phyloP scores from a whole-genome alignment of 2,329 filamentous ascomycete species.

The Colletotrichum acutatum region DNA sequence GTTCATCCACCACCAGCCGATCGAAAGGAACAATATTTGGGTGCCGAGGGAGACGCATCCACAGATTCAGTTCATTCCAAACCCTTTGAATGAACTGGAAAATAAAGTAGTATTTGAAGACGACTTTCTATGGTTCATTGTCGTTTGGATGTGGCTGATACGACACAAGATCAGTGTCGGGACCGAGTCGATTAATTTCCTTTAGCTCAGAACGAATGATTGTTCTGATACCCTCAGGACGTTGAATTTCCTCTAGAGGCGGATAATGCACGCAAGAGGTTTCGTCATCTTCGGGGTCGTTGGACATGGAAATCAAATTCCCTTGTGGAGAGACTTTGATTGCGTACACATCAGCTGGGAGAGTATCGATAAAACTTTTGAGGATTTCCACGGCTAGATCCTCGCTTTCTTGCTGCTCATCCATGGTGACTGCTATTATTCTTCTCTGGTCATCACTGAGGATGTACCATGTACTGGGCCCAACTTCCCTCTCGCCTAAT shows the following conservation, averaged over 20 bases:
- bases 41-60: not conserved
- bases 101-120: not conserved
- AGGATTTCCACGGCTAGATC: slow-evolving; percentile 40
- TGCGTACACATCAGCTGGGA: slow-evolving; percentile 36
- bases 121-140: not conserved
- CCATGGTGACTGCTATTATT: slow-evolving; percentile 44
- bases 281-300: not conserved
- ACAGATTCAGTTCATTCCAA: not conserved
- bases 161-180: not conserved
- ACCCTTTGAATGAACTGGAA: not conserved
- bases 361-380: slow-evolving; percentile 37
- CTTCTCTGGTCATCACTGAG: slow-evolving; percentile 44
- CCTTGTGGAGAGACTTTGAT: slow-evolving; percentile 38
- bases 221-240: not conserved
- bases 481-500: no score
- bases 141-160: not conserved
- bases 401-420: slow-evolving; percentile 40
- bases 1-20: not conserved
- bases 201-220: not conserved
- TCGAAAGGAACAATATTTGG: not conserved
- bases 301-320: not conserved
- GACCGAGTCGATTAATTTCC: not conserved
- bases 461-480: slow-evolving; percentile 42
- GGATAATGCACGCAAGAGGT: not conserved
- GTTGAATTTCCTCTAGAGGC: not conserved